Percentiles rank a stretch among this genome's conserved stretches.
These are phyloP conservation scores for Ballota nigra DNA, from an alignment of 257 asterid genomes.

Conservation along the genomic window DNA sequence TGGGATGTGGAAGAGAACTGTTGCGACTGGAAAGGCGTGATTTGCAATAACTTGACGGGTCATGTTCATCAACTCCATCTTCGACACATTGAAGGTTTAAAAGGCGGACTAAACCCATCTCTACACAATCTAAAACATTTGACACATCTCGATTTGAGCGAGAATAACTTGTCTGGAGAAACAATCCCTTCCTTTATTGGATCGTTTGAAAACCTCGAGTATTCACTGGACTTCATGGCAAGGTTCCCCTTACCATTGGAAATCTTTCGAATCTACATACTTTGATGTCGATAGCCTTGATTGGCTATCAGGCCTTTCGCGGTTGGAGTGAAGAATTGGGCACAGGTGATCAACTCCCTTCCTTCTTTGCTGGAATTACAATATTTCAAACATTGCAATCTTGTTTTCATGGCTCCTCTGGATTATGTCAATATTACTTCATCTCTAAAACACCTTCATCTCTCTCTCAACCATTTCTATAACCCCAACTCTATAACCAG, in stretches of 20 bases:
- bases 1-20: background rate
- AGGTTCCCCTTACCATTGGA: background rate
- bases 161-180: background rate
- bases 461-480: background rate
- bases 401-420: background rate
- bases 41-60: background rate
- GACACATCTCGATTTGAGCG: background rate
- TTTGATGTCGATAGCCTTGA: background rate
- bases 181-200: background rate
- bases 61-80: constrained; percentile 8
- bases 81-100: background rate
- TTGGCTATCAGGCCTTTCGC: background rate
- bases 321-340: background rate
- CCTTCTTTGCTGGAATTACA: background rate
- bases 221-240: background rate
- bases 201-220: background rate
- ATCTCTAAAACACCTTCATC: background rate
- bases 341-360: background rate
- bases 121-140: background rate
- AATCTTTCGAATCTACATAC: constrained; percentile 24
- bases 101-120: background rate
- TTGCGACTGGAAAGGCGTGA: background rate
- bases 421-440: background rate
- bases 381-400: background rate
- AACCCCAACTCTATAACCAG: background rate